Conservation (phyloP, 306 rosid genomes). For the Casuarina equisetifolia region DNA sequence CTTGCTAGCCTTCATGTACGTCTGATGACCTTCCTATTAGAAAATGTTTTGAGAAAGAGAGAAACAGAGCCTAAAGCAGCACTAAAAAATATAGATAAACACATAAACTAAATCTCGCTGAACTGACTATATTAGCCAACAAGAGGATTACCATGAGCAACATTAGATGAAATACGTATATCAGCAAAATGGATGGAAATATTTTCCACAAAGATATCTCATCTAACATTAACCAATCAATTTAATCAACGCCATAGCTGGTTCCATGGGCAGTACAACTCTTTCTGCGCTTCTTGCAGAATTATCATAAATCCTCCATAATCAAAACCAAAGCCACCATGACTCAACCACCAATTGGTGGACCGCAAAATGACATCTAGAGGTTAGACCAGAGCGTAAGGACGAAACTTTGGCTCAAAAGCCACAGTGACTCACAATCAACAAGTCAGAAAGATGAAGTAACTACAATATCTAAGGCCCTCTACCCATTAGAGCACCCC, state of each 20-base stretch:
- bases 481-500: constrained; percentile 1
- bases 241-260: background rate
- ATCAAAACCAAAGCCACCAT: background rate
- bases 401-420: background rate
- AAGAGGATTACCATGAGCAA: background rate
- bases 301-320: background rate
- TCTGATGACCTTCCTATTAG: background rate
- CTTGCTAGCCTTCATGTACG: background rate
- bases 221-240: background rate
- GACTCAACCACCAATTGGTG: background rate
- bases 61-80: background rate
- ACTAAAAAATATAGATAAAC: background rate
- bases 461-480: background rate
- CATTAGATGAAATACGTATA: background rate
- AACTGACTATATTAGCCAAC: background rate
- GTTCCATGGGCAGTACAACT: background rate
- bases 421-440: background rate
- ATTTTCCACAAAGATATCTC: background rate
- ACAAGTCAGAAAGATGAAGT: background rate
- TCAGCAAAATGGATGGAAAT: too few relatives aligned
- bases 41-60: background rate
- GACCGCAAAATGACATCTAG: background rate
- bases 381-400: background rate
- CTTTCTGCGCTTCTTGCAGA: background rate
- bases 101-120: background rate